Base-by-base conservation (phyloP, 1,139 yeast species). In the Saccharomyces hybrid region DNA sequence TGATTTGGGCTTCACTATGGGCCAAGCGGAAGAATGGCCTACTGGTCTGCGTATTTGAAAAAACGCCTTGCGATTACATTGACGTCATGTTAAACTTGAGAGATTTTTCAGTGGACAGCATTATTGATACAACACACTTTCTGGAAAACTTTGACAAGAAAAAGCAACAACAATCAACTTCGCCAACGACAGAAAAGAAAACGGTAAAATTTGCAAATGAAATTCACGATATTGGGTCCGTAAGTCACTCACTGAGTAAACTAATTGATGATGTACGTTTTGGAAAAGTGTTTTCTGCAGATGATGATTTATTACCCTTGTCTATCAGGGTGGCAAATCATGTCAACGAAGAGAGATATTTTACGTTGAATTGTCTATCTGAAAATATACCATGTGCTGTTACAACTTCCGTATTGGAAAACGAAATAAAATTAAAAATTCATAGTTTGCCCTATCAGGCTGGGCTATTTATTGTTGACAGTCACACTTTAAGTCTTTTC, bases 1-100 rank as follows among this genome's bases (percentile, higher is more conserved):
- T 78, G 57, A 86, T 88, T 0, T 86, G 91, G 90, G 85, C 91
- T 3, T 84, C 91, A 1, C 72, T 90, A 58, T 91, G 97, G 97
- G 96, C 95, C 0, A 90, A 89, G 65, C 76, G 82, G 57, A 83
- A 83, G 61, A 84, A 84, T 3, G 82, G 81, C 51, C 72, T 88
- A 58, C 78, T 90, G 54, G 86, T 89, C 48, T 84, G 95, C 75
- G 89, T 88, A 74, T 84, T 91, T 67, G 97, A 90, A 64, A 95
- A 88, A 67, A 87, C 89, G 42, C 87, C 88, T 1, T 86, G 95
- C 68, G 95, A 87, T 70, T 85, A 88, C 6, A 79, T 87, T 54
- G 88, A 84, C 62, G 72, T 88, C n/a, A 73, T 79, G 25, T 72
- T 83, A 41, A 59, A 63, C 49, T 28, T 64, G 20, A 58, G 59